phyloP scores from a whole-genome alignment of 2,329 filamentous ascomycete genomes.

The Fusarium multiceps region DNA sequence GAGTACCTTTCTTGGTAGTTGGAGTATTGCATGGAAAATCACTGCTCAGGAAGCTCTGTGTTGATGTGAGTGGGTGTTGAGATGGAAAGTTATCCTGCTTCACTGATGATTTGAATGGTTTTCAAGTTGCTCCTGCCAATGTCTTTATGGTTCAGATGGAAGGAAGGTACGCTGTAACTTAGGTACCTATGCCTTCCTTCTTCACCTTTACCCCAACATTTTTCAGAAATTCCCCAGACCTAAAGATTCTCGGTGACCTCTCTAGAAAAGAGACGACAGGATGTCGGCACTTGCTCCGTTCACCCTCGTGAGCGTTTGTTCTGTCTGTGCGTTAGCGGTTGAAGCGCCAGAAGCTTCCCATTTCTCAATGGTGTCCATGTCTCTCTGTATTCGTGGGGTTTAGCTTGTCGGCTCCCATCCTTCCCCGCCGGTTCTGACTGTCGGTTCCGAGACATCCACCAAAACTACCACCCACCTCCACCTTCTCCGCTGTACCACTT shows the following conservation, averaged over 20 bases:
- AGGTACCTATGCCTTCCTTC: not conserved
- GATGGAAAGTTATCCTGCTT: not conserved
- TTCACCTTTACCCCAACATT: constrained; percentile 20
- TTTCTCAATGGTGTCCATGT: constrained; percentile 9
- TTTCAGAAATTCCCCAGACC: constrained; percentile 19
- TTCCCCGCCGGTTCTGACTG: constrained; percentile 21
- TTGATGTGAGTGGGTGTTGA: not conserved
- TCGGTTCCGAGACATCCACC: constrained; percentile 24
- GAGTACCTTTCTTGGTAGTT: constrained; percentile 9
- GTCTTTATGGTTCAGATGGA: not conserved
- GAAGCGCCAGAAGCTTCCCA: constrained; percentile 33
- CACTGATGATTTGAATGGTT: not conserved
- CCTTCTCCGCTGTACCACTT: not conserved
- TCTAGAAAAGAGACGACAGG: not conserved
- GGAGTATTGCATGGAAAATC: not conserved
- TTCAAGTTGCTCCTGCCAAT: not conserved
- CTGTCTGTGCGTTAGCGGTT: constrained; percentile 11
- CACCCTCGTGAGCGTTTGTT: not conserved
- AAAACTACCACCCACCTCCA: not conserved
- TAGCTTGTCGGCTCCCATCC: constrained; percentile 19
- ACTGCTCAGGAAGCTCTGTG: not conserved
- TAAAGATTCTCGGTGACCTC: constrained; percentile 13
- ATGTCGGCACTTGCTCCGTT: constrained; percentile 6
- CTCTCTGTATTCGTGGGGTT: constrained; percentile 12
- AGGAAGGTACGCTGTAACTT: not conserved